Percentiles rank a stretch among this genome's conserved stretches.
Evolutionary conservation across 768 basidiomycete species (phyloP).

Genomic region (Agrocybe praecox): DNA sequence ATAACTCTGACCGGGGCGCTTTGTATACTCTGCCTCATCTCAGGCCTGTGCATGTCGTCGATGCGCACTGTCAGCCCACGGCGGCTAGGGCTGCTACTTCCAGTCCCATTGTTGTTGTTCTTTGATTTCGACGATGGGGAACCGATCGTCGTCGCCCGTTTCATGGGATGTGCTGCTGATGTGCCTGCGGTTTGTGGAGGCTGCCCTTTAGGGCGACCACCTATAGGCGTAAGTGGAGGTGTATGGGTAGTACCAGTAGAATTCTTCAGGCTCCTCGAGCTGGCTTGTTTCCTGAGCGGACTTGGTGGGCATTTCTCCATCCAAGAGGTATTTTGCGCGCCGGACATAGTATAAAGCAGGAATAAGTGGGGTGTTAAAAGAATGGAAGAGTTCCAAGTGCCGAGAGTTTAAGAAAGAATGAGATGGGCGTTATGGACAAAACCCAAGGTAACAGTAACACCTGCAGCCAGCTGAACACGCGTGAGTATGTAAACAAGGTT

Average conservation of each 20-base stretch:
- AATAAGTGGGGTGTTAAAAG: background rate
- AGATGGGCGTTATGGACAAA: background rate
- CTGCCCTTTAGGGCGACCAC: slow-evolving; percentile 10
- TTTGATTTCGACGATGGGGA: background rate
- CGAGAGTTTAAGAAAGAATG: too few species aligned
- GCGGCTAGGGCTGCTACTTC: slow-evolving; percentile 13
- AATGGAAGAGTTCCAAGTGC: background rate
- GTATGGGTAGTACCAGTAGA: too few species aligned
- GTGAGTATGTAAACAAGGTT: too few species aligned
- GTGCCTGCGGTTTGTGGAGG: background rate
- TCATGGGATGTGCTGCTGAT: background rate
- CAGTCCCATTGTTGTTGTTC: background rate
- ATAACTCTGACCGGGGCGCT: slow-evolving; percentile 14
- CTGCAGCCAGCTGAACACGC: background rate
- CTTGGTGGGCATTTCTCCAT: too few species aligned
- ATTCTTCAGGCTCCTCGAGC: slow-evolving; percentile 2
- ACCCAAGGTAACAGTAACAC: background rate
- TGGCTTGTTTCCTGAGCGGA: background rate
- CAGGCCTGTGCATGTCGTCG: slow-evolving; percentile 11
- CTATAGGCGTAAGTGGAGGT: slow-evolving; percentile 10
- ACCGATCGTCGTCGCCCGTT: slow-evolving; percentile 1
- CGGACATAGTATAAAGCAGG: background rate
- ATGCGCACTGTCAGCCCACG: slow-evolving; percentile 19
- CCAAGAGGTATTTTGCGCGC: too few species aligned
- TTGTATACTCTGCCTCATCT: slow-evolving; percentile 10